phyloP scores from a whole-genome alignment of 2,329 filamentous ascomycete genomes.

The Huntiella bhutanensis region DNA sequence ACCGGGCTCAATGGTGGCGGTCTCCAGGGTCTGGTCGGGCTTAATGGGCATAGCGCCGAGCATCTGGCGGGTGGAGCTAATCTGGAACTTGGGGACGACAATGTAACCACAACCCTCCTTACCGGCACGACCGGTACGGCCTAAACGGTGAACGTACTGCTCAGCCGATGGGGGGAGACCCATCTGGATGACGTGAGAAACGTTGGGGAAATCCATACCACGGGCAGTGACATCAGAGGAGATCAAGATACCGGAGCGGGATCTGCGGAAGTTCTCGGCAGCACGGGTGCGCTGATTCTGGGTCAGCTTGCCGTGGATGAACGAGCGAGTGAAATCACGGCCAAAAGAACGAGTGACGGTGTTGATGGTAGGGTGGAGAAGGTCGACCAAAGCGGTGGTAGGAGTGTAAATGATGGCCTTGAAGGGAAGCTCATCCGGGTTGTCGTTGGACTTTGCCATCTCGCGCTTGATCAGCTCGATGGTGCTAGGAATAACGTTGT shows the following conservation, averaged over 20 bases:
- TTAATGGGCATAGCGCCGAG: conserved; percentile 43
- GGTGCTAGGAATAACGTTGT: conserved; percentile 58
- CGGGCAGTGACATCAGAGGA: conserved; percentile 66
- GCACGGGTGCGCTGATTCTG: conserved; percentile 51
- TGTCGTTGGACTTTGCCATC: conserved; percentile 23
- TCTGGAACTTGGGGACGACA: conserved; percentile 38
- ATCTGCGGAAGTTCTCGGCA: conserved; percentile 51
- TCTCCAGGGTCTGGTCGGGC: conserved; percentile 30
- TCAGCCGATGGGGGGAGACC: conserved; percentile 46
- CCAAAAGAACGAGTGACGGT: conserved; percentile 30
- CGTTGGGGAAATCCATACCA: conserved; percentile 67
- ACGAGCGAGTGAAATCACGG: conserved; percentile 24
- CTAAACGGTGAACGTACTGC: conserved; percentile 59
- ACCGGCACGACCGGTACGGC: conserved; percentile 57
- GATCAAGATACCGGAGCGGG: conserved; percentile 46
- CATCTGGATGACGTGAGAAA: conserved; percentile 62
- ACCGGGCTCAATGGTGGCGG: conserved; percentile 19
- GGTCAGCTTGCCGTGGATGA: conserved; percentile 63
- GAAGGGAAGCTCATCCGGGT: conserved; percentile 39
- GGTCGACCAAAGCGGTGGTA: conserved; percentile 51
- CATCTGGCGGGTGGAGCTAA: conserved; percentile 26
- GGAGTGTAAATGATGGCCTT: conserved; percentile 94
- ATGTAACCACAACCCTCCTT: conserved; percentile 56
- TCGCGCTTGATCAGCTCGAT: conserved; percentile 56
- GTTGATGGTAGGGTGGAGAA: conserved; percentile 20